phyloP scores from a whole-genome alignment of 192 early-diverging fungal species.

The Backusella psychrophila region DNA sequence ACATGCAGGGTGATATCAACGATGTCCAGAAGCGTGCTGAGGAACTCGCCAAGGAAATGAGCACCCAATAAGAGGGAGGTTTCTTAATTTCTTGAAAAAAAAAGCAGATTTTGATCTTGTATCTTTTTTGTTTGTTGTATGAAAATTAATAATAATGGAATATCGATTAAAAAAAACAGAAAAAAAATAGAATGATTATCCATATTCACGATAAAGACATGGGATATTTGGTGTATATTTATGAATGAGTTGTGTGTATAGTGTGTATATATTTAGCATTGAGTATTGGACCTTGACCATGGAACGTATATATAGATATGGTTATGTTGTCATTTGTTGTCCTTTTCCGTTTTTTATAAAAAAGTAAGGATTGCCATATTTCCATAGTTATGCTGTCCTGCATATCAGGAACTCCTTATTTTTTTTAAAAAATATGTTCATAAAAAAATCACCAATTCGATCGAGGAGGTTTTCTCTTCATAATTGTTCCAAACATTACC shows the following conservation, averaged over 20 bases:
- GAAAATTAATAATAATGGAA: neutral
- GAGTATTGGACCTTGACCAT: neutral
- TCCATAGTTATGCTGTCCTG: neutral
- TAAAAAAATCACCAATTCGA: constrained; percentile 5
- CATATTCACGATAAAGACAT: neutral
- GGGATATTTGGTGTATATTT: neutral
- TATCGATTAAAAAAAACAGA: neutral
- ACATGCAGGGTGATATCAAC: constrained; percentile 97
- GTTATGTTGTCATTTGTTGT: neutral
- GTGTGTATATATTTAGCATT: neutral
- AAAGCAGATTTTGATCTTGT: constrained; percentile 10
- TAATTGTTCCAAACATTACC: constrained; percentile 4
- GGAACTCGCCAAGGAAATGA: constrained; percentile 36
- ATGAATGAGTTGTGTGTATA: neutral
- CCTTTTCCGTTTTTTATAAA: neutral
- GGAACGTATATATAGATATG: neutral
- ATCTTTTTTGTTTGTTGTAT: constrained; percentile 4
- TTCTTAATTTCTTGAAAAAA: constrained; percentile 7
- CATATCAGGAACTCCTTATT: neutral
- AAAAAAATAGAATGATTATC: constrained; percentile 8
- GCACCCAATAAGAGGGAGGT: constrained; percentile 17
- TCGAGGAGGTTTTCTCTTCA: neutral
- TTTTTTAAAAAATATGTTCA: neutral
- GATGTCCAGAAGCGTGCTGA: constrained; percentile 92
- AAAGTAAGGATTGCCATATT: neutral